A percentile compares a stretch with the other conserved stretches of the same genome.
These are phyloP conservation scores for Venustampulla echinocandica DNA, from an alignment of 495 filamentous ascomycete species.

Conservation along the genomic window DNA sequence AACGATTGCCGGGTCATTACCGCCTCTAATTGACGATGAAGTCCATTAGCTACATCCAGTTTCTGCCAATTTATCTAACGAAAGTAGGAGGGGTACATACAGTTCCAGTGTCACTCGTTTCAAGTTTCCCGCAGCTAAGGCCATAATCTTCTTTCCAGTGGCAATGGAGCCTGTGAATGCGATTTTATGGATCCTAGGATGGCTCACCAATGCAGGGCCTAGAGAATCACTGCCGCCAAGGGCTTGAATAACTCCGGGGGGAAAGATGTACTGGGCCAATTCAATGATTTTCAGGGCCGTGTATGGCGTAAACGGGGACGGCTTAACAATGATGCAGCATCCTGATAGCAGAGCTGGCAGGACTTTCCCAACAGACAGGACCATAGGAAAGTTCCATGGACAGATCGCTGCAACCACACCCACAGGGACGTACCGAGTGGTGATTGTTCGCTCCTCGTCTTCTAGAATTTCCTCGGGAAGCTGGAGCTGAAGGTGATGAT, in stretches of 20 bases:
- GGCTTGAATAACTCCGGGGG: slow-evolving; percentile 49
- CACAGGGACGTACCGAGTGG: neutral
- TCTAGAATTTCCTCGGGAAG: neutral
- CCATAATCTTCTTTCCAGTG: slow-evolving; percentile 51
- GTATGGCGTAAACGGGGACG: slow-evolving; percentile 49
- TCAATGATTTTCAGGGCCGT: slow-evolving; percentile 48
- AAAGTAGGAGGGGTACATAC: too few species aligned
- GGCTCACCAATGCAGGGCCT: slow-evolving; percentile 42
- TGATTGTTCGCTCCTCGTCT: slow-evolving; percentile 2
- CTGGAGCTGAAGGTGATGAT: neutral
- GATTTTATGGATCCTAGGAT: slow-evolving; percentile 52
- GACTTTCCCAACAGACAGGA: slow-evolving; percentile 36
- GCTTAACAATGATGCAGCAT: slow-evolving; percentile 41
- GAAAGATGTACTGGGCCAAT: slow-evolving; percentile 44
- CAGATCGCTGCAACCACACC: neutral
- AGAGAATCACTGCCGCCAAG: slow-evolving; percentile 47
- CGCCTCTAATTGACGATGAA: too few species aligned
- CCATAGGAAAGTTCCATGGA: slow-evolving; percentile 1
- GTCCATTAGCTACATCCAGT: slow-evolving; percentile 32
- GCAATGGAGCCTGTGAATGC: slow-evolving; percentile 49
- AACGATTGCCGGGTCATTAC: slow-evolving; percentile 51
- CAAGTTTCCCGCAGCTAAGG: slow-evolving; percentile 37
- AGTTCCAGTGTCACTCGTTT: slow-evolving; percentile 49
- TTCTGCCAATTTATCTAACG: neutral
- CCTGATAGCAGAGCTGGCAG: slow-evolving; percentile 37